Evolutionary conservation across 192 early-diverging fungal species (phyloP).

Genomic region (Umbelopsis sp.): DNA sequence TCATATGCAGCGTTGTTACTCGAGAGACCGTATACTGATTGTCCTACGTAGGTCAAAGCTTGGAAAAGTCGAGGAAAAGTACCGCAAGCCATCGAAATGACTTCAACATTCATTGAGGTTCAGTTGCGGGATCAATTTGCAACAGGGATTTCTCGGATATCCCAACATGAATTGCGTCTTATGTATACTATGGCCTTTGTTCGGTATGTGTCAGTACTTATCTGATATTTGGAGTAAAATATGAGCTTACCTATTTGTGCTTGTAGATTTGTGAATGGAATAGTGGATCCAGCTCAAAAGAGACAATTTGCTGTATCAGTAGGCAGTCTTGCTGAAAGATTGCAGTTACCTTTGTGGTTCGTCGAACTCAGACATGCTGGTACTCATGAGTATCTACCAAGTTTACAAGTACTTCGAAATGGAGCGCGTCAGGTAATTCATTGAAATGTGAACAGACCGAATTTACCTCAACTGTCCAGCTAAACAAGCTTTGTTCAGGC

Average conservation of each 20-base stretch:
- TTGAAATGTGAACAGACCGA: no score
- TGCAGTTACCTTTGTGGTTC: conserved; percentile 67
- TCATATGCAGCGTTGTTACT: neutral
- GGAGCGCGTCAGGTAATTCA: conserved; percentile 45
- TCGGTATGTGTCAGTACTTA: conserved; percentile 17
- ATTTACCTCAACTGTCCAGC: neutral
- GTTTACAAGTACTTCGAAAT: conserved; percentile 53
- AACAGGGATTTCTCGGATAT: conserved; percentile 1
- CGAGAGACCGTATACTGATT: neutral
- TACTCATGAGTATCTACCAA: conserved; percentile 67
- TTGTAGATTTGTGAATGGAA: conserved; percentile 60
- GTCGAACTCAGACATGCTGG: conserved; percentile 69
- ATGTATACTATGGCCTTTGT: conserved; percentile 51
- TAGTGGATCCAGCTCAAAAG: conserved; percentile 60
- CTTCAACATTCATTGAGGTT: conserved; percentile 62
- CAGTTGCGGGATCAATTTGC: conserved; percentile 52
- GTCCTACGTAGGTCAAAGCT: conserved; percentile 57
- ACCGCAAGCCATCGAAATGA: conserved; percentile 69
- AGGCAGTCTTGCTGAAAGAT: conserved; percentile 45
- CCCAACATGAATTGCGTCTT: conserved; percentile 50
- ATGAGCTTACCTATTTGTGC: conserved; percentile 6
- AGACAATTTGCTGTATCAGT: conserved; percentile 59
- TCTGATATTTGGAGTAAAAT: neutral
- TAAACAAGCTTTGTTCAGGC: conserved; percentile 42
- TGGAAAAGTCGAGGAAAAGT: conserved; percentile 72